These are phyloP conservation scores for Plectranthus barbatus DNA, from an alignment of 257 asterid species.

Conservation along the genomic window DNA sequence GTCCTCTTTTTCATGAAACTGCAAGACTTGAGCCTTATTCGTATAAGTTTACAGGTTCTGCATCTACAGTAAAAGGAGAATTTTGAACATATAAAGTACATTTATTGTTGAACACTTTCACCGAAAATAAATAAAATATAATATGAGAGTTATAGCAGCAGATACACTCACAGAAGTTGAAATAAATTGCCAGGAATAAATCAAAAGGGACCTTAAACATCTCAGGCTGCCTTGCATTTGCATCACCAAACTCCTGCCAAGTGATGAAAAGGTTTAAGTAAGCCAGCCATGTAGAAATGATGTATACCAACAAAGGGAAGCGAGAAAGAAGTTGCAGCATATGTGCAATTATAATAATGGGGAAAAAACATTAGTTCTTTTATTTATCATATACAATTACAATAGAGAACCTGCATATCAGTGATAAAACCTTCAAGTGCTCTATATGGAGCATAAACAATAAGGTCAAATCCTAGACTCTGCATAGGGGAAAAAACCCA, in stretches of 20 bases:
- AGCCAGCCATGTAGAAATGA: neutral
- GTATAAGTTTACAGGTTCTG: neutral
- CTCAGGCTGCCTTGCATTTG: conserved; percentile 30
- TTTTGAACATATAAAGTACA: no score
- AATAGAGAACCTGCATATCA: conserved; percentile 61
- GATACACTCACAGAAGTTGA: no score
- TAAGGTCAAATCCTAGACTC: conserved; percentile 94
- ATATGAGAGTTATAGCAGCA: no score
- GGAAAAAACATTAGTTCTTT: neutral
- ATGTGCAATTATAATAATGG: neutral
- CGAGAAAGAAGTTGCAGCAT: neutral
- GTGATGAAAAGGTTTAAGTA: conserved; percentile 8
- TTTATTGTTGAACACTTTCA: no score
- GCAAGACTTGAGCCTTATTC: neutral
- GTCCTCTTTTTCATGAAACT: neutral
- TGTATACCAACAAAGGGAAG: neutral
- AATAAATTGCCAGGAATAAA: neutral
- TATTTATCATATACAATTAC: conserved; percentile 1
- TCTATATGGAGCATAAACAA: conserved; percentile 93
- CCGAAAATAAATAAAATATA: no score
- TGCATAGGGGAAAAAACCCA: conserved; percentile 28
- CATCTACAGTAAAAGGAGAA: neutral
- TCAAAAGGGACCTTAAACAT: conserved; percentile 41
- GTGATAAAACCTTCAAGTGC: conserved; percentile 72
- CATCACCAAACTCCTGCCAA: conserved; percentile 59